These are phyloP conservation scores for Tanacetum coccineum DNA, from an alignment of 129 eudicot species.

Conservation along the genomic window DNA sequence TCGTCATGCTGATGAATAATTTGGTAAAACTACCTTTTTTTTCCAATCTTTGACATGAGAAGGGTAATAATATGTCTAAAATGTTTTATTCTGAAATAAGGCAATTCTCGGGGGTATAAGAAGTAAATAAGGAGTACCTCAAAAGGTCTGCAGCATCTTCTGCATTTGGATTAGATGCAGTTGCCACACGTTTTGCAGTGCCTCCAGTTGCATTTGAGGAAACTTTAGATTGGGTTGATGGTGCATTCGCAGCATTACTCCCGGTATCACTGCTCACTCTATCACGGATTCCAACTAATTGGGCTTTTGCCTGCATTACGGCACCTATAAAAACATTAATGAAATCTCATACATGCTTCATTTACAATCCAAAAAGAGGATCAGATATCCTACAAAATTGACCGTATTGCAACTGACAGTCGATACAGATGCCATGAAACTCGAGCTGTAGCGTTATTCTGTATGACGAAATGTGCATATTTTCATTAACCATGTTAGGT, in stretches of 20 bases:
- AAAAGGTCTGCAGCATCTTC: slow-evolving; percentile 90
- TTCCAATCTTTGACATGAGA: not conserved
- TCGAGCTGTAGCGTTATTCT: not conserved
- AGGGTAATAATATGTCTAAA: not conserved
- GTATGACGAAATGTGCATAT: too few species aligned
- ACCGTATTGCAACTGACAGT: not conserved
- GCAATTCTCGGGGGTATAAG: not conserved
- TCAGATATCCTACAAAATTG: not conserved
- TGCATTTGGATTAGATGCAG: slow-evolving; percentile 68
- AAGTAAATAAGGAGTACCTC: slow-evolving; percentile 35
- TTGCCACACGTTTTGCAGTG: slow-evolving; percentile 58
- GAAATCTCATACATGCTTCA: not conserved
- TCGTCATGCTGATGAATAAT: not conserved
- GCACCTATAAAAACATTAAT: slow-evolving; percentile 48
- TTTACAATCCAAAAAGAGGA: not conserved
- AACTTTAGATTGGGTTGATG: slow-evolving; percentile 28
- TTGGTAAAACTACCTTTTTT: not conserved
- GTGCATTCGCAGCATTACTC: slow-evolving; percentile 23
- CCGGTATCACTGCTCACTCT: slow-evolving; percentile 91
- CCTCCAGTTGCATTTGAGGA: slow-evolving; percentile 36
- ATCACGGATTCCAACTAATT: slow-evolving; percentile 81
- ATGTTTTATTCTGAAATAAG: not conserved
- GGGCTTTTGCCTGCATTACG: slow-evolving; percentile 85
- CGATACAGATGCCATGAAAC: not conserved
- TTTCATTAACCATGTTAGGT: not conserved